Evolutionary conservation across 1,139 yeast species (phyloP).

Genomic region (Diutina pseudorugosa): DNA sequence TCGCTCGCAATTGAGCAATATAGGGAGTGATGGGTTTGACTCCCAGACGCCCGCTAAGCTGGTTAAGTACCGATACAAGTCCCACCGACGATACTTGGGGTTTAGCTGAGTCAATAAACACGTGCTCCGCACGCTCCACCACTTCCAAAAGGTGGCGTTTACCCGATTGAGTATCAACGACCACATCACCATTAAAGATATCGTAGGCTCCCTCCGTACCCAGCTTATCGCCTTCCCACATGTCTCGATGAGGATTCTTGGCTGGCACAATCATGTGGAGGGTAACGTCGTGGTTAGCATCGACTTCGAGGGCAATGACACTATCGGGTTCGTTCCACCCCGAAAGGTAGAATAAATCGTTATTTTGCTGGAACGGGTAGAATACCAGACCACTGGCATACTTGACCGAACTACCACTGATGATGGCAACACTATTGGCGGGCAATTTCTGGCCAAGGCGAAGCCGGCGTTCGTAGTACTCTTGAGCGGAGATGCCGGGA

Average conservation of each 20-base stretch:
- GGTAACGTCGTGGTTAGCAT: conserved; percentile 36
- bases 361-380: conserved; percentile 84
- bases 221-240: conserved; percentile 92
- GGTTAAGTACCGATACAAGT: conserved; percentile 10
- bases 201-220: conserved; percentile 78
- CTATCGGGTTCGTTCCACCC: conserved; percentile 94
- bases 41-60: conserved; percentile 18
- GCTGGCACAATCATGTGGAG: conserved; percentile 82
- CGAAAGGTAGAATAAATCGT: conserved; percentile 72
- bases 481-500: conserved; percentile 76
- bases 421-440: conserved; percentile 53
- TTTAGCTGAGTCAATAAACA: conserved; percentile 37
- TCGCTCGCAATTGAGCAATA: conserved; percentile 46
- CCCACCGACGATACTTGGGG: conserved; percentile 8
- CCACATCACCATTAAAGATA: conserved; percentile 77
- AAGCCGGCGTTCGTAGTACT: conserved; percentile 63
- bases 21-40: conserved; percentile 34
- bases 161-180: conserved; percentile 37
- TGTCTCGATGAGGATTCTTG: conserved; percentile 62
- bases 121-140: conserved; percentile 30
- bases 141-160: conserved; percentile 32
- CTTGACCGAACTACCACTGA: conserved; percentile 62
- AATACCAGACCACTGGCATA: conserved; percentile 87
- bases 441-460: conserved; percentile 47
- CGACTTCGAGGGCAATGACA: conserved; percentile 60